Percentiles rank a stretch among this genome's conserved stretches.
Conservation (phyloP, 768 basidiomycete species). For the Xerocomus brunneocitrinus region DNA sequence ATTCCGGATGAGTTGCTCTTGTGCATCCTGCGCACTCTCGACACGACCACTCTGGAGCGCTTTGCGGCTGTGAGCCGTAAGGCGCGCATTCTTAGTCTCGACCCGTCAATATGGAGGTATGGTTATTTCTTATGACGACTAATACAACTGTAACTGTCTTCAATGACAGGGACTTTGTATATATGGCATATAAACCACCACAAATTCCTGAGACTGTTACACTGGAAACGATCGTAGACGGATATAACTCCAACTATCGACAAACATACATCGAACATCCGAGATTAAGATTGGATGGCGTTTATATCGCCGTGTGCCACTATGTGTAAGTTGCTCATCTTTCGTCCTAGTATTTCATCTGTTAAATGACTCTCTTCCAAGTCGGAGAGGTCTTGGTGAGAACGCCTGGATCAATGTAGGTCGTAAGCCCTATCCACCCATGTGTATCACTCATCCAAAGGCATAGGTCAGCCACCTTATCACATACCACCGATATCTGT, state of each 20-base stretch:
- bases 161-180: slow-evolving; percentile 54
- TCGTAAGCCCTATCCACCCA: slow-evolving; percentile 7
- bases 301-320: slow-evolving; percentile 90
- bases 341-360: not conserved
- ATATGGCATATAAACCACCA: slow-evolving; percentile 65
- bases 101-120: slow-evolving; percentile 73
- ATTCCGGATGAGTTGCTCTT: slow-evolving; percentile 79
- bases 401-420: slow-evolving; percentile 84
- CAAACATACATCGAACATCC: slow-evolving; percentile 81
- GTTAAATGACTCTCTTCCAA: slow-evolving; percentile 5
- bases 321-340: slow-evolving; percentile 57
- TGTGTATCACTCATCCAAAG: slow-evolving; percentile 5
- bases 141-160: slow-evolving; percentile 5
- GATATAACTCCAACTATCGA: slow-evolving; percentile 63
- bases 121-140: slow-evolving; percentile 11
- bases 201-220: slow-evolving; percentile 56
- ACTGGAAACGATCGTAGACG: slow-evolving; percentile 46
- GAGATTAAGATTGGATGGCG: slow-evolving; percentile 78
- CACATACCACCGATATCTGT: slow-evolving; percentile 92
- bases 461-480: slow-evolving; percentile 74
- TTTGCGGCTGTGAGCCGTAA: slow-evolving; percentile 73
- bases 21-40: slow-evolving; percentile 59
- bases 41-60: slow-evolving; percentile 65
- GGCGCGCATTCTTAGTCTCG: slow-evolving; percentile 67
- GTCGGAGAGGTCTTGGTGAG: slow-evolving; percentile 67